Evolutionary conservation across 1,284 basidiomycete genomes (phyloP), one percentile per base, ranked within the genome.

Genomic region (Phellopilus nigrolimitatus): DNA sequence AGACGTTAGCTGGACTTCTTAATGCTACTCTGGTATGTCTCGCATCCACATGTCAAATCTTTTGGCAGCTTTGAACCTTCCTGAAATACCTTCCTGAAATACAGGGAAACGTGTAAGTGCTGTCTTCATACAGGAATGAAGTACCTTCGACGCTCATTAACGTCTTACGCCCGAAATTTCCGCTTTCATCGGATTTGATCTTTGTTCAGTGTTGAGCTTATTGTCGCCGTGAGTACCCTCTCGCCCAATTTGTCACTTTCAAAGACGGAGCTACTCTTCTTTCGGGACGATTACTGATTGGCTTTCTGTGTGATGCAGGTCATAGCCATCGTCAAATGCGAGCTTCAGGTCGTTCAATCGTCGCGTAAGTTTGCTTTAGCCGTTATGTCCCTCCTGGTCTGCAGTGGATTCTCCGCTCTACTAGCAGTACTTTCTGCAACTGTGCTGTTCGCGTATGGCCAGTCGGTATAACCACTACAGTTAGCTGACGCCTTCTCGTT

Each of bases 1-100:
- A 94, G 68, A 92, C 91, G 0, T 68, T 95, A 3, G 91, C 88
- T 4, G 91, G 90, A 53, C 72, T 94, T 10, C 65, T 94, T 54
- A 94, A 94, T 65, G 91, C 90, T 9, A 95, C 91, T 6, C 71
- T 95, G 56, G 87, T 88, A 60, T 58, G 34, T 49, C 25, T 24
- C 44, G 45, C 53, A 33, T 40, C 36, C 34, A 0, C 28, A n/a
- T n/a, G n/a, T 24, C 13, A 27, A 36, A 39, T 37, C 37, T 36
- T 41, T n/a, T 42, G 30, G 6, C 13, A 27, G 27, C 21, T 25
- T 21, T 40, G 39, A 43, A 45, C 51, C 15, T 55, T 55, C 12
- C 47, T 56, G 6, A 48, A 38, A 51, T 52, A 36, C 24, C 36
- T 15, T 48, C 46, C 13, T 57, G 27, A 38, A 41, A 33, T 46